phyloP scores from a whole-genome alignment of 257 asterid species.

The Perilla frutescens region DNA sequence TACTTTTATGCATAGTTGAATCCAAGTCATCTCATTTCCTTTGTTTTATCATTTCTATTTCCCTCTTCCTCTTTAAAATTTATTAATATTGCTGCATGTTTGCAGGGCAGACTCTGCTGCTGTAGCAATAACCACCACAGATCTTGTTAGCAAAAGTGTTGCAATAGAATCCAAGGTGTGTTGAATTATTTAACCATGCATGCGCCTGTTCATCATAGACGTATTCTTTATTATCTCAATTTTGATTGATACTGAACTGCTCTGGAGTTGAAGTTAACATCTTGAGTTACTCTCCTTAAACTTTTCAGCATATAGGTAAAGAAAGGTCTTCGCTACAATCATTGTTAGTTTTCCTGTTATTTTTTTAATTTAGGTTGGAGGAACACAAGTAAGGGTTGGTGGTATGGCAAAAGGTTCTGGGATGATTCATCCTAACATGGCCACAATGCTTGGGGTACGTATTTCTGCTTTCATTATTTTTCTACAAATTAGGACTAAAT shows the following conservation, averaged over 20 bases:
- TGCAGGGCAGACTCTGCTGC: conserved; percentile 90
- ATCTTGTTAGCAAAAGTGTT: conserved; percentile 94
- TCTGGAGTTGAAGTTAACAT: conserved; percentile 10
- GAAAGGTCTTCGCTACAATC: neutral
- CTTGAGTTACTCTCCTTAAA: neutral
- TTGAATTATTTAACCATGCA: conserved; percentile 23
- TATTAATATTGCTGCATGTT: conserved; percentile 26
- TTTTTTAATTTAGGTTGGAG: conserved; percentile 66
- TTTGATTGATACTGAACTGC: conserved; percentile 19
- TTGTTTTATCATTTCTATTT: neutral
- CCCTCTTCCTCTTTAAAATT: conserved; percentile 6
- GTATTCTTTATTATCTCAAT: neutral
- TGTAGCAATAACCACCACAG: conserved; percentile 98
- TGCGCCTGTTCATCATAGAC: neutral
- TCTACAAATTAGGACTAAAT: conserved; percentile 7
- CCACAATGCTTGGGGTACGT: conserved; percentile 96
- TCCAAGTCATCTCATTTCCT: neutral
- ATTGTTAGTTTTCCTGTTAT: neutral
- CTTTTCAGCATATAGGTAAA: conserved; percentile 1
- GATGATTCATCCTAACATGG: conserved; percentile 99
- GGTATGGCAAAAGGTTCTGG: conserved; percentile 99
- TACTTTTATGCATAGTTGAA: neutral
- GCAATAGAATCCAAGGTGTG: conserved; percentile 83
- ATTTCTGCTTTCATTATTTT: conserved; percentile 28
- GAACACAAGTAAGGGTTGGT: conserved; percentile 68